These are phyloP conservation scores for Actinidia polygama DNA, from an alignment of 179 eudicot genomes.

Conservation along the genomic window DNA sequence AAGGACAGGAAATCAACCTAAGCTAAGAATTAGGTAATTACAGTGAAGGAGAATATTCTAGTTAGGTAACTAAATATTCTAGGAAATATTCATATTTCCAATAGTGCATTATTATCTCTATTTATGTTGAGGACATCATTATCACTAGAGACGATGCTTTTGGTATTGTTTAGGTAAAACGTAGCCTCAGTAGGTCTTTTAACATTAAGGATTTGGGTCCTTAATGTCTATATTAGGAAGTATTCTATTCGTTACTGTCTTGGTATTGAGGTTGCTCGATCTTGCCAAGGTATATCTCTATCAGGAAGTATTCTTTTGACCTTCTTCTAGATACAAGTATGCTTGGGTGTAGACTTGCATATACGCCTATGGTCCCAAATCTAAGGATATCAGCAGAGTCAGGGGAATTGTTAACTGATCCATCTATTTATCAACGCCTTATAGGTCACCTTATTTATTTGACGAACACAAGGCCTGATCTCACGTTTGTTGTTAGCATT, in stretches of 20 bases:
- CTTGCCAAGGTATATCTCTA: neutral
- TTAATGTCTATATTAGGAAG: neutral
- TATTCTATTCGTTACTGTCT: neutral
- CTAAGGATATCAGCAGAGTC: neutral
- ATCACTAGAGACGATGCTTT: neutral
- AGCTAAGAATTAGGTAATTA: too few relatives aligned
- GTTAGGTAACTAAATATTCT: too few relatives aligned
- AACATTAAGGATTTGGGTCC: neutral
- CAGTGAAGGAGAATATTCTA: too few relatives aligned
- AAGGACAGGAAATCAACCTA: too few relatives aligned
- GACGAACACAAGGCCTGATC: neutral
- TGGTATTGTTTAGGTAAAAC: neutral
- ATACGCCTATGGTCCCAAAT: neutral
- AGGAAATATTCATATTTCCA: too few relatives aligned
- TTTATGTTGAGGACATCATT: neutral
- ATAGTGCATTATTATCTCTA: neutral
- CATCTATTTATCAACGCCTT: neutral
- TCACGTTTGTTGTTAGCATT: neutral
- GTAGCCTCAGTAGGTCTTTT: neutral
- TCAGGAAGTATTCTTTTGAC: neutral
- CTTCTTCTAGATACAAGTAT: neutral
- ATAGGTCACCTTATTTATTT: neutral
- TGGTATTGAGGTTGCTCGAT: neutral
- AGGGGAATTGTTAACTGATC: neutral
- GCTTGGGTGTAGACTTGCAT: neutral